Conservation (phyloP, 257 asterid species). For the Solanum clarkiae region DNA sequence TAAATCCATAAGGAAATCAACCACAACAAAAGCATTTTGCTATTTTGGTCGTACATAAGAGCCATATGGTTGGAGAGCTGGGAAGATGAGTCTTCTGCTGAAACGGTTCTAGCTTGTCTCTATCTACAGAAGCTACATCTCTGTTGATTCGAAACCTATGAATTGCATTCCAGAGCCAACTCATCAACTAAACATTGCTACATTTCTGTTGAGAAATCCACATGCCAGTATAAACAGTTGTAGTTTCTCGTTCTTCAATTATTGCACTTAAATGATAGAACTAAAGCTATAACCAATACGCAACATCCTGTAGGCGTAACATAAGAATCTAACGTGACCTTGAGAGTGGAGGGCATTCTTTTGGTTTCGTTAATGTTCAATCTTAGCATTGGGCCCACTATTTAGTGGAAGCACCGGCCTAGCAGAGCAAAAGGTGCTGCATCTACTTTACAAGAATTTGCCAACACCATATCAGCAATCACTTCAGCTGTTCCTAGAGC, state of each 20-base stretch:
- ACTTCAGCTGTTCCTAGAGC: conserved; percentile 95
- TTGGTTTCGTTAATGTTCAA: neutral
- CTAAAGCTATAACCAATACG: neutral
- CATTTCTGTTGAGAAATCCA: neutral
- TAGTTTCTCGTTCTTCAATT: neutral
- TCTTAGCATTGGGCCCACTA: neutral
- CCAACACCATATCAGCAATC: conserved; percentile 73
- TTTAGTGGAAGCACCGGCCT: conserved; percentile 1
- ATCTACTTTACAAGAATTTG: conserved; percentile 49
- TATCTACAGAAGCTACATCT: neutral
- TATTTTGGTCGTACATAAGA: neutral
- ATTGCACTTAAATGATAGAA: neutral
- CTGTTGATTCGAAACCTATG: neutral
- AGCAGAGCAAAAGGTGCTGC: conserved; percentile 52
- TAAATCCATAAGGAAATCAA: neutral
- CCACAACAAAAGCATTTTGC: neutral
- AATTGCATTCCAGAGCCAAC: neutral
- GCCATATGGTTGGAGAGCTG: neutral
- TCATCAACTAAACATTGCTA: neutral
- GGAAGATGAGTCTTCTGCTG: neutral
- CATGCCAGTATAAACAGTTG: neutral
- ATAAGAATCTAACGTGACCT: neutral
- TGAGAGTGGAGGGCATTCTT: neutral
- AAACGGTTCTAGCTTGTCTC: neutral
- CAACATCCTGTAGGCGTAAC: neutral